Evolutionary conservation across 305 asterid genomes (phyloP), one percentile per base, ranked within the genome.

Genomic region (Lippia alba): DNA sequence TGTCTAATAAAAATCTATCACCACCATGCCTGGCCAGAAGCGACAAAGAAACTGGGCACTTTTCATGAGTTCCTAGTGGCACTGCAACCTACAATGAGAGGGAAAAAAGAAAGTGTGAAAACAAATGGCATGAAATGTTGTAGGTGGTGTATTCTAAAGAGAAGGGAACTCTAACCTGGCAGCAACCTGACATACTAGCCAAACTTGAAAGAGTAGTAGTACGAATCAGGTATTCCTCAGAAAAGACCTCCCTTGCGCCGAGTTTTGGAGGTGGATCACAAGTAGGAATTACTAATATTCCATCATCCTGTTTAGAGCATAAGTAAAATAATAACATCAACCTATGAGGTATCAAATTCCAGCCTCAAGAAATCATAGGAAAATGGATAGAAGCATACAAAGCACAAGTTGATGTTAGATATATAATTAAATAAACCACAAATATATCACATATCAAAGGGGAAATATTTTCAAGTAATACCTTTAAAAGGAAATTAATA

Each of bases 121-220:
- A 69, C 46, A 62, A 62, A 67, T 12, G 49, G 60, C 15, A 46
- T 24, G 55, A 58, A 60, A 49, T 45, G 53, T 74, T 8, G 24
- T 15, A 8, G 17, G 45, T 36, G n/a, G 45, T 59, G 68, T 51
- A 19, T 55, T 61, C 53, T 69, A 62, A 56, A 67, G 69, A 34
- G 77, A 51, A 51, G 17, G 64, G 66, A 73, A 56, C 1, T 49
- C 76, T 73, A 72, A 95, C 99, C 99, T 95, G 99, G 75, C 99
- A 95, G 76, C 98, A 94, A 76, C 99, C 99, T 36, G 98, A 90
- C 85, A 95, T 78, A 83, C 98, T 94, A 75, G 93, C 98, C 78
- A 94, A 67, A 82, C 99, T 86, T 64, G 94, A 83, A 48, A 90
- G 68, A 30, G 83, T 71, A 60, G 82, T 83, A 32, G 94, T 77